Evolutionary conservation across 2,329 filamentous ascomycete species (phyloP), one percentile per base, ranked within the genome.

Genomic region (Colletotrichum noveboracense): DNA sequence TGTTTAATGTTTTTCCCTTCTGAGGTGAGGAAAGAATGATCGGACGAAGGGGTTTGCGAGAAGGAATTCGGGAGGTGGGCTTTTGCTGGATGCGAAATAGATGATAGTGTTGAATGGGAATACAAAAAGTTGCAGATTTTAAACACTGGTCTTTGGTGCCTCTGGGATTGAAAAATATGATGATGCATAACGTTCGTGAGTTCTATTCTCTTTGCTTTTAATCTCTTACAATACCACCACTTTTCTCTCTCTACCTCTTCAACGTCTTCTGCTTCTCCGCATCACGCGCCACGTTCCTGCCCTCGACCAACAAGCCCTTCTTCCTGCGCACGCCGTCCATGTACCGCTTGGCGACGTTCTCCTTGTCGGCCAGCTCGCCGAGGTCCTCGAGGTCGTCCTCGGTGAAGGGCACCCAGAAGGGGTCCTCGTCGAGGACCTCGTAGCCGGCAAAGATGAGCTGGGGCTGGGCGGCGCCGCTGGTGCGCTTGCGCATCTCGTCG

Each of bases 381-480:
- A 99, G 86, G 87, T 99, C 97, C 88, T 99, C 97, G 67, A 99
- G 86, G 82, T 99, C 95, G 83, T 98, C 97, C 82, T 98, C 97
- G 0, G 96, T 98, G 78, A 95, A 96, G 2, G 97, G 97, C 62
- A 98, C 96, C 97, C 97, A 99, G 87, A 97, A 98, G 0, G 97
- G 97, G 87, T 99, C 97, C 85, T 98, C 94, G 83, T 98, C 96
- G 3, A 98, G 88, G 79, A 98, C 91, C 84, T 98, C 95, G 82
- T 96, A 99, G 1, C 97, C 97, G 9, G 95, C 92, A 83, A 98
- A 99, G 76, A 98, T 94, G 48, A 99, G 89, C 88, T 98, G 97
- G 66, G 97, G 97, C 80, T 95, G 94, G 1, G 97, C 97, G 5
- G 94, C 95, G 5, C 97, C 97, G 8, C 93, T 96, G 1, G 96